Percentiles rank a stretch among this genome's conserved stretches.
Evolutionary conservation across 352 stramenopile genomes (phyloP).

Genomic region (Phytophthora niederhauseri): DNA sequence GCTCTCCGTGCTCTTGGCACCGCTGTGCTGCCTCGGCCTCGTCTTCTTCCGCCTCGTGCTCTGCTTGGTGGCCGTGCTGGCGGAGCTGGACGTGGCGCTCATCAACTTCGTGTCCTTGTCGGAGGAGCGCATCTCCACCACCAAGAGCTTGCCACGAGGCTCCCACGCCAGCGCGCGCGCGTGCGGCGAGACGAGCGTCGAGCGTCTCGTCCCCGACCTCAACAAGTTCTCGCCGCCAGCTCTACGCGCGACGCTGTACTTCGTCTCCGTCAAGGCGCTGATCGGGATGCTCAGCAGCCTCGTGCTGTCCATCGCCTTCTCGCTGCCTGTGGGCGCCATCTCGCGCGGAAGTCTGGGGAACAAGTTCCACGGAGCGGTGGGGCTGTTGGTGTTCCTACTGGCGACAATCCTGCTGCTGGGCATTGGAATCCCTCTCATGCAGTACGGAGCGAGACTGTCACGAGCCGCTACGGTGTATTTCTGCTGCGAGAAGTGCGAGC

Average conservation of each 20-base stretch:
- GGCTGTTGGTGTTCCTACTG: slow-evolving; percentile 52
- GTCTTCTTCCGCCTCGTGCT: slow-evolving; percentile 62
- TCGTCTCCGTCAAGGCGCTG: slow-evolving; percentile 64
- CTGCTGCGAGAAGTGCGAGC: slow-evolving; percentile 65
- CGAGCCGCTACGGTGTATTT: slow-evolving; percentile 62
- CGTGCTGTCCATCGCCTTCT: slow-evolving; percentile 59
- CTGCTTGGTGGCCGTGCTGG: slow-evolving; percentile 54
- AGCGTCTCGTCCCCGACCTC: slow-evolving; percentile 60
- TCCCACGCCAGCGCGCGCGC: slow-evolving; percentile 46
- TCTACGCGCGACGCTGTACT: slow-evolving; percentile 62
- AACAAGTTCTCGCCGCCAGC: slow-evolving; percentile 46
- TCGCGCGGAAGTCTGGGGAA: slow-evolving; percentile 40
- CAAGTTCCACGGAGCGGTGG: slow-evolving; percentile 48
- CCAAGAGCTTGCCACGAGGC: slow-evolving; percentile 38
- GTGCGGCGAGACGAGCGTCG: slow-evolving; percentile 35
- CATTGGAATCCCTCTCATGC: slow-evolving; percentile 63
- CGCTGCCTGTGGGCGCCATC: slow-evolving; percentile 49
- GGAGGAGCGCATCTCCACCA: slow-evolving; percentile 55
- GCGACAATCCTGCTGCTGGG: slow-evolving; percentile 52
- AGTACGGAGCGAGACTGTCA: slow-evolving; percentile 51
- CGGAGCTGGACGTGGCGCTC: slow-evolving; percentile 62
- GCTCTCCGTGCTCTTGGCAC: slow-evolving; percentile 49
- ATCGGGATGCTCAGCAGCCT: slow-evolving; percentile 57
- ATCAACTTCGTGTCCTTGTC: slow-evolving; percentile 68
- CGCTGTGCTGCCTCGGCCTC: slow-evolving; percentile 62